Evolutionary conservation across 2,329 filamentous ascomycete species (phyloP).

Genomic region (Pyrenophora graminea): DNA sequence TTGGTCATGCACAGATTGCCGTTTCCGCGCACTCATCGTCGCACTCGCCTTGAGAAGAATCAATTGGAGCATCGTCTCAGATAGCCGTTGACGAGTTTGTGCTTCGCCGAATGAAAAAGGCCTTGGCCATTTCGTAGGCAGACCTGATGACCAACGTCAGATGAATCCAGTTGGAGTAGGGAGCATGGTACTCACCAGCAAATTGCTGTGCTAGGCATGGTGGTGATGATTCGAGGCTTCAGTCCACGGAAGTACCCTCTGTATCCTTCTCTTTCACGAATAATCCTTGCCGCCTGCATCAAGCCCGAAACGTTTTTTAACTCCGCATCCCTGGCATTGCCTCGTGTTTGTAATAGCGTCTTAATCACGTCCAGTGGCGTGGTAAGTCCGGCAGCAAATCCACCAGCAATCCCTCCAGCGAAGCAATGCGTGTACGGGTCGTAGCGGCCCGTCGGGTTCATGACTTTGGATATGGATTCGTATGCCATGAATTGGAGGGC

Average conservation of each 20-base stretch:
- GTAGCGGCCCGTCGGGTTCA: slow-evolving; percentile 85
- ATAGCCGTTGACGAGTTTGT: slow-evolving; percentile 33
- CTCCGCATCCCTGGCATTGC: slow-evolving; percentile 78
- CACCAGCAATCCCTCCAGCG: slow-evolving; percentile 89
- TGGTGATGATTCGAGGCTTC: slow-evolving; percentile 87
- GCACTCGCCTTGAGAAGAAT: slow-evolving; percentile 5
- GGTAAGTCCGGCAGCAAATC: slow-evolving; percentile 88
- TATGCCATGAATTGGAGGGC: slow-evolving; percentile 97
- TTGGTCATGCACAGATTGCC: slow-evolving; percentile 14
- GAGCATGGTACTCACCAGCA: slow-evolving; percentile 71
- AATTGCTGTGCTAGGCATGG: slow-evolving; percentile 99
- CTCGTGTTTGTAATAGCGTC: slow-evolving; percentile 92
- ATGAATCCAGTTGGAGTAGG: not conserved
- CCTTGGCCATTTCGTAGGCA: slow-evolving; percentile 70
- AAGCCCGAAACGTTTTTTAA: slow-evolving; percentile 85
- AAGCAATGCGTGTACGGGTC: slow-evolving; percentile 93
- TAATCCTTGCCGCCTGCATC: slow-evolving; percentile 75
- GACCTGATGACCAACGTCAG: slow-evolving; percentile 52
- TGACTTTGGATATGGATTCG: slow-evolving; percentile 90
- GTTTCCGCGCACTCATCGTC: slow-evolving; percentile 3
- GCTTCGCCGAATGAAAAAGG: slow-evolving; percentile 62
- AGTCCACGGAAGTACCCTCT: slow-evolving; percentile 92
- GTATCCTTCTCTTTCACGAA: slow-evolving; percentile 82
- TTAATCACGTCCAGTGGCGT: slow-evolving; percentile 98
- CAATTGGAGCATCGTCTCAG: slow-evolving; percentile 12